A percentile compares a stretch with the other conserved stretches of the same genome.
These are phyloP conservation scores for Pittosporum tobira DNA, from an alignment of 129 eudicot genomes.

Conservation along the genomic window DNA sequence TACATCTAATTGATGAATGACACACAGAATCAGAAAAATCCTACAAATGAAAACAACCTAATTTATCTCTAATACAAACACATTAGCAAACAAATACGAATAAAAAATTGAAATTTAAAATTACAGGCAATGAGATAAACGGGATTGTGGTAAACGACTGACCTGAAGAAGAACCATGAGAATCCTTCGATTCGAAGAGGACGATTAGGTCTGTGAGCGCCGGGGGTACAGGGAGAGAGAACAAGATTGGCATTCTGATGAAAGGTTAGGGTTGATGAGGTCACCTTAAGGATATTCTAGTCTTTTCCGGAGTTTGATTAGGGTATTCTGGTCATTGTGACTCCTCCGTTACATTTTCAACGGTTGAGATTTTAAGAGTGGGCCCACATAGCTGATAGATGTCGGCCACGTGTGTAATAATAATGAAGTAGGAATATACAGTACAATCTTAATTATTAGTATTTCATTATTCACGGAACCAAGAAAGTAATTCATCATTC, in stretches of 20 bases:
- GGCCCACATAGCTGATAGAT: too few species aligned
- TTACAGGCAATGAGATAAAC: neutral
- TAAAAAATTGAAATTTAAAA: neutral
- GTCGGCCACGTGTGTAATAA: too few species aligned
- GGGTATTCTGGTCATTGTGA: neutral
- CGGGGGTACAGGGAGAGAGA: constrained; percentile 1
- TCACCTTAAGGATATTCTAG: constrained; percentile 4
- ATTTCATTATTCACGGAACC: too few species aligned
- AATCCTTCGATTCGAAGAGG: neutral
- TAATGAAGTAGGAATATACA: too few species aligned
- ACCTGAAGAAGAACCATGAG: neutral
- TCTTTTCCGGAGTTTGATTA: neutral
- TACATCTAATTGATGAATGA: too few species aligned
- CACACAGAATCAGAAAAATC: too few species aligned
- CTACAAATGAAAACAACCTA: too few species aligned
- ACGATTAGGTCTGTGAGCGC: neutral
- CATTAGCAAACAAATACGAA: neutral
- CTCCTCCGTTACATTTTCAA: neutral
- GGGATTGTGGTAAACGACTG: neutral
- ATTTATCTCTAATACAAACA: too few species aligned
- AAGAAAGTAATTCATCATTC: too few species aligned
- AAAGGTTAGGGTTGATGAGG: constrained; percentile 24
- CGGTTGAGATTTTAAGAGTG: neutral
- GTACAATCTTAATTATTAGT: too few species aligned
- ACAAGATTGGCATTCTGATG: constrained; percentile 15